A percentile compares a stretch with the other conserved stretches of the same genome.
Conservation (phyloP, 495 filamentous ascomycete species). For the Penicillium cosmopolitanum region DNA sequence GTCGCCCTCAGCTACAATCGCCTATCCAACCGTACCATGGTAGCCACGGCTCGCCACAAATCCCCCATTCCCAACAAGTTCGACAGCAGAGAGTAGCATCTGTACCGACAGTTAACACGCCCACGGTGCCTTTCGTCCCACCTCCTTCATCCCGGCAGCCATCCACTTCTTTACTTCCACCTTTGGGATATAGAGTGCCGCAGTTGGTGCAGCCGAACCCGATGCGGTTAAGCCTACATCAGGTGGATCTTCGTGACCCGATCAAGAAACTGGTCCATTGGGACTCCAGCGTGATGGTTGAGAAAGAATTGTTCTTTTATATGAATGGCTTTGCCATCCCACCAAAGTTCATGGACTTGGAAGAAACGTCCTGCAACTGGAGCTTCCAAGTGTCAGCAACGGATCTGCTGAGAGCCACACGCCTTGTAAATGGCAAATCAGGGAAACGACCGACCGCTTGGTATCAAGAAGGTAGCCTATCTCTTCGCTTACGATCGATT, state of each 20-base stretch:
- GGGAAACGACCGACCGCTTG: constrained; percentile 20
- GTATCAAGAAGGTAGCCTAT: constrained; percentile 34
- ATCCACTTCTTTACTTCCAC: constrained; percentile 35
- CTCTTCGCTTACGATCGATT: constrained; percentile 51
- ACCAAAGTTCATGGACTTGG: constrained; percentile 38
- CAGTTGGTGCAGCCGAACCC: constrained; percentile 48
- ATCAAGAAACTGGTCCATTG: constrained; percentile 38
- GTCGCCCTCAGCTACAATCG: background rate
- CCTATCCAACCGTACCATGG: background rate
- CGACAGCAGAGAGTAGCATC: background rate
- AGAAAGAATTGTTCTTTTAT: constrained; percentile 47
- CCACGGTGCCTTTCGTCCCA: background rate
- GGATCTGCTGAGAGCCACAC: constrained; percentile 27
- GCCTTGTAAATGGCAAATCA: background rate
- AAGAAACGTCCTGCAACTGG: constrained; percentile 32
- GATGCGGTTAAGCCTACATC: constrained; percentile 55
- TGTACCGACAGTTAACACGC: background rate
- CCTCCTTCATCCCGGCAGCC: background rate
- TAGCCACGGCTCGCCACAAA: background rate
- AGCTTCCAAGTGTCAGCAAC: constrained; percentile 27
- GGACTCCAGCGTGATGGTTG: constrained; percentile 14
- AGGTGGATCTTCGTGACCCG: constrained; percentile 60
- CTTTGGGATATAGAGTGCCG: constrained; percentile 31
- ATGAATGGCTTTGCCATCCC: constrained; percentile 44
- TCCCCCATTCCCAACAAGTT: background rate